Conservation (phyloP, 2,329 filamentous ascomycete species). For the Penicillium thymicola region DNA sequence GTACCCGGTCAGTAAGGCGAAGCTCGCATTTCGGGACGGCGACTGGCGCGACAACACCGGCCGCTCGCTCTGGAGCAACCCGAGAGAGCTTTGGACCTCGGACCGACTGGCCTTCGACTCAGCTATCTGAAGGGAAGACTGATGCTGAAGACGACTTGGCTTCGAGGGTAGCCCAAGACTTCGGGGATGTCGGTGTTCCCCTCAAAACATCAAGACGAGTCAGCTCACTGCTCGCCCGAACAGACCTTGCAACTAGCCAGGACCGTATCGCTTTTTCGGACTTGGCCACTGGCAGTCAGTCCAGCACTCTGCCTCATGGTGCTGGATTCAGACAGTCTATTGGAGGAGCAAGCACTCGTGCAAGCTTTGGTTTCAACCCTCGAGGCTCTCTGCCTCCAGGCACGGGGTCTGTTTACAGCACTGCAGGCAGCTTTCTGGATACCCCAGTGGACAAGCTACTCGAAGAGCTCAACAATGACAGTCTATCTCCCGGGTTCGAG, state of each 20-base stretch:
- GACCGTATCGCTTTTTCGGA: constrained; percentile 79
- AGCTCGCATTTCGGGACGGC: constrained; percentile 61
- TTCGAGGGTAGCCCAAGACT: constrained; percentile 68
- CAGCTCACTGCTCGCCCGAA: constrained; percentile 84
- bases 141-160: constrained; percentile 59
- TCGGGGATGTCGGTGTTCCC: constrained; percentile 52
- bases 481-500: constrained; percentile 65
- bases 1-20: constrained; percentile 64
- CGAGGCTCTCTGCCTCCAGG: constrained; percentile 57
- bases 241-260: constrained; percentile 80
- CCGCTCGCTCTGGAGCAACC: constrained; percentile 60
- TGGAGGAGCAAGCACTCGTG: constrained; percentile 62
- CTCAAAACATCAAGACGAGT: constrained; percentile 70
- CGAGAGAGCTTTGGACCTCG: constrained; percentile 72
- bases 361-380: constrained; percentile 55
- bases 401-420: constrained; percentile 45
- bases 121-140: constrained; percentile 9
- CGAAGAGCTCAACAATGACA: constrained; percentile 62
- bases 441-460: constrained; percentile 66
- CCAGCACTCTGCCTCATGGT: constrained; percentile 32
- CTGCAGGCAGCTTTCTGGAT: constrained; percentile 62
- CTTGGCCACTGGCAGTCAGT: constrained; percentile 51
- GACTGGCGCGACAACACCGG: constrained; percentile 74
- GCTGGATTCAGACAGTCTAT: constrained; percentile 66
- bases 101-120: constrained; percentile 30